Conservation (phyloP, 2,329 filamentous ascomycete genomes). For the Fusarium chlamydosporum region DNA sequence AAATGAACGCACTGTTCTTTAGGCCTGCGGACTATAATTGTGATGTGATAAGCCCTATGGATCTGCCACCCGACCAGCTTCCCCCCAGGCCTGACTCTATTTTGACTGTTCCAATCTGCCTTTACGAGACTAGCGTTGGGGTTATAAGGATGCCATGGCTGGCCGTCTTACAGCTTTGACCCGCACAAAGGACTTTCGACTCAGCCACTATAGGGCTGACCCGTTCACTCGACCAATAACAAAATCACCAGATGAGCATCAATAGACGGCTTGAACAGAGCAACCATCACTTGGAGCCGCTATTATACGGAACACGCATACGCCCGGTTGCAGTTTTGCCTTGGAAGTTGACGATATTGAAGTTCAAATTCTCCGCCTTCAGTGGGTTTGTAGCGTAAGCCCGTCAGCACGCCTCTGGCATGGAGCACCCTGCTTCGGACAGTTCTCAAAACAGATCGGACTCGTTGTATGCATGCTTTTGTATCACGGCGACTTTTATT, state of each 20-base stretch:
- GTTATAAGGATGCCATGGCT: not conserved
- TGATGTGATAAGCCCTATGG: constrained; percentile 15
- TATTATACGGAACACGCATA: constrained; percentile 5
- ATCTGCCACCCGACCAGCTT: not conserved
- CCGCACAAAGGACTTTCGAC: constrained; percentile 6
- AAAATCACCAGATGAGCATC: not conserved
- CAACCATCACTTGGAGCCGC: not conserved
- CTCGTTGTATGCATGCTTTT: not conserved
- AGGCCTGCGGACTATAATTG: not conserved
- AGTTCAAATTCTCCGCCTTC: not conserved
- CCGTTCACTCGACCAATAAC: constrained; percentile 9
- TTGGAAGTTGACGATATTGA: not conserved
- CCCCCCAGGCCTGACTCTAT: not conserved
- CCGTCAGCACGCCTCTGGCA: constrained; percentile 29
- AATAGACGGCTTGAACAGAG: constrained; percentile 3
- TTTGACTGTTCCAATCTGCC: constrained; percentile 10
- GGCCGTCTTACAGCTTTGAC: constrained; percentile 8
- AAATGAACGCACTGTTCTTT: constrained; percentile 2
- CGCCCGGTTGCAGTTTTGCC: constrained; percentile 10
- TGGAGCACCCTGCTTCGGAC: constrained; percentile 4
- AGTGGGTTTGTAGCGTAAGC: constrained; percentile 22
- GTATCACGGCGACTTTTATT: not conserved
- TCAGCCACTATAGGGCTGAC: constrained; percentile 42
- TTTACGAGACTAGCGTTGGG: not conserved
- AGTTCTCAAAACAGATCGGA: constrained; percentile 4